Evolutionary conservation across 108 stramenopile species (phyloP), one percentile per base, ranked within the genome.

Genomic region (Asterionellopsis glacialis): DNA sequence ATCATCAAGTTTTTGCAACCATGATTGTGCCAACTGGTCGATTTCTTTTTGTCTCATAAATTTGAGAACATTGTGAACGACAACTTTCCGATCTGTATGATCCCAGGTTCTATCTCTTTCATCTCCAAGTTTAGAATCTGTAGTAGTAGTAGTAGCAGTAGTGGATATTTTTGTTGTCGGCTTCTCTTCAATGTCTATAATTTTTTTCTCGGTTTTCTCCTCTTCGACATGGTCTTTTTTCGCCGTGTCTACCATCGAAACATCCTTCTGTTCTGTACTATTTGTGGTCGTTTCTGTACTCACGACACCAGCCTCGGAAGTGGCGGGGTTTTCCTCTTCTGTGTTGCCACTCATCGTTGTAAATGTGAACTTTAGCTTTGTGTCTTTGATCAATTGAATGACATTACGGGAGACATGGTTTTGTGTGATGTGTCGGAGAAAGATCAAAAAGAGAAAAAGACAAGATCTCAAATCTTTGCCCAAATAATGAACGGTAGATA

Each of bases 41-140:
- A 80, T n/a, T 44, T 80, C 70, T 19, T 74, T 82, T 41, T 55
- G 26, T 28, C 74, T 66, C 27, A 81, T 38, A 57, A 66, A 88
- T 55, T 88, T 88, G 16, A 79, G 55, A 18, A 84, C 75, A 52
- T 82, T 80, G 64, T 83, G 78, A 7, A 88, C 73, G n/a, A 85
- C 63, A 2, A 88, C 77, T 50, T 80, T 82, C 22, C 76, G 66
- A 57, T 68, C 65, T 53, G 80, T 56, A 47, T 73, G 55, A 67
- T 83, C 76, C 79, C 75, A 79, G 51, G 51, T 11, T 54, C 9
- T 15, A 54, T 54, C 25, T 27, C 15, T n/a, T 54, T 23, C 53
- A 48, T 19, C 47, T 1, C 1, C 9, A 21, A 9, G 1, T 19
- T 2, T 21, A 11, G 11, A 11, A 44, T 44, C 14, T 9, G 21